phyloP scores from a whole-genome alignment of 768 basidiomycete genomes.

The Auricularia sp. region DNA sequence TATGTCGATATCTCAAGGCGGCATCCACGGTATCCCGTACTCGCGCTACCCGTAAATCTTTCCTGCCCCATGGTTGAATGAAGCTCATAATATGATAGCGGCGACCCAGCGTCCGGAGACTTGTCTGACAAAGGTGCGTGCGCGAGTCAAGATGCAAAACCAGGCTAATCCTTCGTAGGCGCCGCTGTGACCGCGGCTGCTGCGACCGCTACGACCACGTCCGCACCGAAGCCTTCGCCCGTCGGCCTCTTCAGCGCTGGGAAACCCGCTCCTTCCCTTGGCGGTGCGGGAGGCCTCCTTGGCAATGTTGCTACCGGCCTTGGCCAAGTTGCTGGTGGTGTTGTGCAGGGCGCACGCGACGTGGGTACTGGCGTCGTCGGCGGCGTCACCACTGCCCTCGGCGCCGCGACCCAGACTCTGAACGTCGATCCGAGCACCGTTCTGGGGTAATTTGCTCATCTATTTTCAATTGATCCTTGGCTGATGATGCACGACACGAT shows the following conservation, averaged over 20 bases:
- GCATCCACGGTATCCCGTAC: conserved; percentile 5
- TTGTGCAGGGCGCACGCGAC: background rate
- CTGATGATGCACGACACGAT: background rate
- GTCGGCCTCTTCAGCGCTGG: too few species aligned
- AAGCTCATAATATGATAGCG: background rate
- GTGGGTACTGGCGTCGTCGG: background rate
- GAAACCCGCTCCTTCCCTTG: too few species aligned
- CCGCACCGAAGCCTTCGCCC: too few species aligned
- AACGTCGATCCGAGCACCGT: background rate
- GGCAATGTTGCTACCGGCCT: background rate
- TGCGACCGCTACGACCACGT: too few species aligned
- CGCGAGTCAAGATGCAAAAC: background rate
- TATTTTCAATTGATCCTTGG: background rate
- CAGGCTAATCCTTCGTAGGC: background rate
- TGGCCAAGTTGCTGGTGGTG: background rate
- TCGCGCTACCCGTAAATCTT: conserved; percentile 1
- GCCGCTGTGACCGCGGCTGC: background rate
- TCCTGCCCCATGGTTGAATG: background rate
- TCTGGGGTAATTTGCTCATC: background rate
- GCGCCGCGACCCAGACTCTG: background rate
- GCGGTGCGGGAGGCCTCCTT: background rate
- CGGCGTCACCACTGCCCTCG: background rate
- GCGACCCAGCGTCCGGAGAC: background rate
- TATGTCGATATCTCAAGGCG: background rate
- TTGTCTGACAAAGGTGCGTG: background rate